Base-by-base conservation (phyloP, 495 filamentous ascomycete species). In the Amphirosellinia nigrospora region DNA sequence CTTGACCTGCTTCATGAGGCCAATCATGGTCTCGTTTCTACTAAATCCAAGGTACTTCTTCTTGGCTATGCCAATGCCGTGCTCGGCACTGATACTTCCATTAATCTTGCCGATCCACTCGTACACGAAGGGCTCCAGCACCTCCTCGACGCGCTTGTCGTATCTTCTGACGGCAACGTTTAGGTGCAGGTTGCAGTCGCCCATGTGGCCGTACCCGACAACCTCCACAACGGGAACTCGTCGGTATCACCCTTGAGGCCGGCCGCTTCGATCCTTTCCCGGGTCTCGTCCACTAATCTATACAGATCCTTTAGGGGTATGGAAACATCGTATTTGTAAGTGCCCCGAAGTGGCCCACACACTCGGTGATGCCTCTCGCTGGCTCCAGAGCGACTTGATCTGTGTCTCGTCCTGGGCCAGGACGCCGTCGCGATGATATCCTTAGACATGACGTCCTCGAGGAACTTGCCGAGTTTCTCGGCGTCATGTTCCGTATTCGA, bases 271-370 rank as follows among this genome's bases (percentile, higher is more conserved):
- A 98, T 83, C 13, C 90, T 88, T 61, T 87, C 88, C 68, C 88
- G 85, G 43, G 89, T 90, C 72, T 97, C 96, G 66, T 94, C 92
- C 9, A 99, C 96, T 23, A 99, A 85, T 71, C 86, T 82, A 79
- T 98, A 99, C 73, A 99, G 86, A 69, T 96, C 89, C n/a, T 86
- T 77, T 10, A 99, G 82, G 7, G 96, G 96, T 63, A 99, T 96
- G 19, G 96, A 98, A 7, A 99, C 86, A 77, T 99, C 96, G 80
- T 99, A 99, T 81, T 98, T 98, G 87, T 98, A 99, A 32, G 94
- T 94, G 10, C 95, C 96, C 96, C 96, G 81, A 93, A 94, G 78
- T 98, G 95, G 71, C 93, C 91, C 34, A 94, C 79, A 30, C 87
- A 86, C 81, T 99, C 96, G 0, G 96, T 88, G 70, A 99, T 93